Conservation (phyloP, 2,329 filamentous ascomycete species). For the Paraphaeosphaeria sporulosa region DNA sequence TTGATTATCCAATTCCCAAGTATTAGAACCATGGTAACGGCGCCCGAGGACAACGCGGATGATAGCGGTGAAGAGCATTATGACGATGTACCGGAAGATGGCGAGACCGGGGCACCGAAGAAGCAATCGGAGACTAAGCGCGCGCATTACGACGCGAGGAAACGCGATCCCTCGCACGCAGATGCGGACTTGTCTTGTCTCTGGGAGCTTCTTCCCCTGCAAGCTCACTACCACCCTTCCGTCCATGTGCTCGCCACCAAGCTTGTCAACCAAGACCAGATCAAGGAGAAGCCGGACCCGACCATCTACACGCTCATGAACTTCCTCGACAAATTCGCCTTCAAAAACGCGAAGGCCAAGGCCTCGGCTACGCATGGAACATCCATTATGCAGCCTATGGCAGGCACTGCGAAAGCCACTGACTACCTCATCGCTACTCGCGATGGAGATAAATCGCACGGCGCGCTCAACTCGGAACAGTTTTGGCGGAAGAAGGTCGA, state of each 20-base stretch:
- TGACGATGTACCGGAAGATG: conserved; percentile 66
- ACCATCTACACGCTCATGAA: conserved; percentile 90
- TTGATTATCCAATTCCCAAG: conserved; percentile 81
- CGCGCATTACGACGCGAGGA: conserved; percentile 79
- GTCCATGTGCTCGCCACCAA: conserved; percentile 82
- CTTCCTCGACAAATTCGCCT: conserved; percentile 98
- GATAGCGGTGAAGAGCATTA: conserved; percentile 78
- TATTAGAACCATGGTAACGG: conserved; percentile 72
- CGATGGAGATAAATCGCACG: conserved; percentile 65
- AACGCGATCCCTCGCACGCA: conserved; percentile 89
- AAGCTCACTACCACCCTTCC: conserved; percentile 90
- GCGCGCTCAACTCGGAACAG: conserved; percentile 80
- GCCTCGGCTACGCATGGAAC: conserved; percentile 70
- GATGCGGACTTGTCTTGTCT: conserved; percentile 92
- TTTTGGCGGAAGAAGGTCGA: conserved; percentile 94
- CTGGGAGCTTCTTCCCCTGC: conserved; percentile 87
- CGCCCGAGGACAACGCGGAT: conserved; percentile 77
- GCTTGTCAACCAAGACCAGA: conserved; percentile 72
- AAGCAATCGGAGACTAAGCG: conserved; percentile 25
- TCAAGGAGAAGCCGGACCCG: conserved; percentile 88
- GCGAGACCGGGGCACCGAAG: conserved; percentile 37
- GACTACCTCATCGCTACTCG: conserved; percentile 69
- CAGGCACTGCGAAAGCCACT: conserved; percentile 65
- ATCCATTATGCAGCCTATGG: conserved; percentile 96
- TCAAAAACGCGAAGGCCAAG: conserved; percentile 84